Evolutionary conservation across 495 filamentous ascomycete species (phyloP).

Genomic region (Filosporella fistucella): DNA sequence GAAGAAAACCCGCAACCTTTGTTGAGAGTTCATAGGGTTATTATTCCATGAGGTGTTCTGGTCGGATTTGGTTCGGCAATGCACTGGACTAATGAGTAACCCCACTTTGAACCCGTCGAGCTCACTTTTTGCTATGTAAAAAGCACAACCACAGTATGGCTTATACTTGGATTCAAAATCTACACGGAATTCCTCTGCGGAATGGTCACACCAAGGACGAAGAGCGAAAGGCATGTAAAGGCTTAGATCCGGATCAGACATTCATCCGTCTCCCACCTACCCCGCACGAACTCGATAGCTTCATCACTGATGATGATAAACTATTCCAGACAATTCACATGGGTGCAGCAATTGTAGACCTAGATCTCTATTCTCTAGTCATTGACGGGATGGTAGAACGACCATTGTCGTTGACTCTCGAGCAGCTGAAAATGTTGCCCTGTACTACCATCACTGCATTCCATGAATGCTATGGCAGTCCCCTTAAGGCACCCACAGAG

Average conservation of each 20-base stretch:
- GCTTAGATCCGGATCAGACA: not conserved
- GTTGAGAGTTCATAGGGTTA: not conserved
- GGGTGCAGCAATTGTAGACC: not conserved
- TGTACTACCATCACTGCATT: too few relatives aligned
- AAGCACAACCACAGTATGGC: too few relatives aligned
- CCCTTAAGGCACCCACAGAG: not conserved
- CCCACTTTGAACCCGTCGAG: too few relatives aligned
- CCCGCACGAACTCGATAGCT: not conserved
- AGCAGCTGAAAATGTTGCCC: too few relatives aligned
- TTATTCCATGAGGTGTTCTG: too few relatives aligned
- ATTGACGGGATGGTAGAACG: not conserved
- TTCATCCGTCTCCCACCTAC: constrained; percentile 4
- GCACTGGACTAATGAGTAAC: too few relatives aligned
- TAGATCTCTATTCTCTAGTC: not conserved
- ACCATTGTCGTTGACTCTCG: not conserved
- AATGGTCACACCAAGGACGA: not conserved
- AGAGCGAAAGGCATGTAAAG: not conserved
- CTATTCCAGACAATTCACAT: constrained; percentile 4
- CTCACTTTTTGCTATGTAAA: too few relatives aligned
- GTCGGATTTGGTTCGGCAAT: too few relatives aligned
- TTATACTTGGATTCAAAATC: too few relatives aligned
- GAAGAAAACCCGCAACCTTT: constrained; percentile 5
- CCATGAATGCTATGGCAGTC: too few relatives aligned
- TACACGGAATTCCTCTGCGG: too few relatives aligned
- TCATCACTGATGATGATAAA: not conserved